These are phyloP conservation scores for Hygrocybe coccinea DNA, from an alignment of 768 basidiomycete species.

Conservation along the genomic window DNA sequence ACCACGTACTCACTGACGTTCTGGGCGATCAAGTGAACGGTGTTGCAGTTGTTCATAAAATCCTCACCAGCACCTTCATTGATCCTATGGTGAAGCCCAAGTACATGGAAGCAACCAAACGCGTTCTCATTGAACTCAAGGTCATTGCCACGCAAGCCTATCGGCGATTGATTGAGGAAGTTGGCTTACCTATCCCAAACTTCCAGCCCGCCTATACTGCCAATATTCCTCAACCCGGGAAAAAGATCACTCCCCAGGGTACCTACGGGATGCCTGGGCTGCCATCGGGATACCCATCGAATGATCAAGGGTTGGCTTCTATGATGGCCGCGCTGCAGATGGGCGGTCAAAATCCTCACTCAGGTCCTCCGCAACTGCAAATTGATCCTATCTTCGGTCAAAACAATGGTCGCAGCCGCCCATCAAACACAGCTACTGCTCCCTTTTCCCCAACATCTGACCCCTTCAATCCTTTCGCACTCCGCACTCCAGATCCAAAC, in stretches of 20 bases:
- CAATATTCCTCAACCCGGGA: constrained; percentile 55
- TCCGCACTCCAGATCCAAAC: constrained; percentile 42
- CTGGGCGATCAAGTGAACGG: constrained; percentile 96
- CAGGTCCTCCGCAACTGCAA: constrained; percentile 68
- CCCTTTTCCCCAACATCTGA: constrained; percentile 41
- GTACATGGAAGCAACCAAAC: constrained; percentile 83
- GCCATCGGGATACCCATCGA: constrained; percentile 74
- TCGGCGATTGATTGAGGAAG: constrained; percentile 88
- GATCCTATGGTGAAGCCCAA: constrained; percentile 61
- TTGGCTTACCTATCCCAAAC: constrained; percentile 85
- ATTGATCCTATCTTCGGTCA: constrained; percentile 60
- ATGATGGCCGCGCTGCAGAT: constrained; percentile 93
- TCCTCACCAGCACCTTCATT: constrained; percentile 82
- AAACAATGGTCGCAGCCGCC: constrained; percentile 33
- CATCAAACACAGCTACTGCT: constrained; percentile 31
- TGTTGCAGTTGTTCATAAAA: constrained; percentile 88
- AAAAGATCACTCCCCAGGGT: constrained; percentile 51
- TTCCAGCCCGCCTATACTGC: constrained; percentile 77
- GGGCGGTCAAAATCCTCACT: constrained; percentile 83
- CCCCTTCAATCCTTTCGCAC: constrained; percentile 49
- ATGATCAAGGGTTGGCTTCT: constrained; percentile 80
- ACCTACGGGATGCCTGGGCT: constrained; percentile 68
- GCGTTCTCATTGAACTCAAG: constrained; percentile 85
- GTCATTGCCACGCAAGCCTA: constrained; percentile 94
- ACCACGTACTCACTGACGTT: constrained; percentile 90